Conservation (phyloP, 2,329 filamentous ascomycete genomes). For the Graphilbum sp. region DNA sequence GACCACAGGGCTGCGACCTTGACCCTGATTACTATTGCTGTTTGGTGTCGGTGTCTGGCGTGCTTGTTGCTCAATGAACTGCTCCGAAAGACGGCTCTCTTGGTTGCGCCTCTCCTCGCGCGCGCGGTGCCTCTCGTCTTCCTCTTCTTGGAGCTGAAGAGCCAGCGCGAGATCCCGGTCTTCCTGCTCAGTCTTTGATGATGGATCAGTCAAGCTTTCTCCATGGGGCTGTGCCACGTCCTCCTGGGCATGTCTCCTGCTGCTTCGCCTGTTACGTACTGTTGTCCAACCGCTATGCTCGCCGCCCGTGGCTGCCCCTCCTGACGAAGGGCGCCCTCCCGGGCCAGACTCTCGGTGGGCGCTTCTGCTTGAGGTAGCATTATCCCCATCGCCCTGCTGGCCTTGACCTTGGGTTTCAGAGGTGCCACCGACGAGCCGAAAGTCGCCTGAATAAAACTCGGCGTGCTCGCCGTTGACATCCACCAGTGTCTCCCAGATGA, state of each 20-base stretch:
- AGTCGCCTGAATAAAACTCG: constrained; percentile 82
- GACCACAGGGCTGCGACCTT: not conserved
- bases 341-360: no score
- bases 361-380: no score
- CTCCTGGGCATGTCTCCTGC: constrained; percentile 3
- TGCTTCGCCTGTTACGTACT: constrained; percentile 23
- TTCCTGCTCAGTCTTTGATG: constrained; percentile 46
- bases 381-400: not conserved
- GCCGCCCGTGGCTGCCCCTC: not conserved
- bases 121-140: constrained; percentile 58
- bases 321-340: no score
- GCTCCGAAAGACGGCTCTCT: constrained; percentile 53
- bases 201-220: no score
- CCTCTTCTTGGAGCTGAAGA: constrained; percentile 85
- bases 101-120: constrained; percentile 44
- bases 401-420: constrained; percentile 2
- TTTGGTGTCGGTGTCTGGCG: constrained; percentile 16
- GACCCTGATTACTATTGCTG: no score
- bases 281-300: constrained; percentile 36
- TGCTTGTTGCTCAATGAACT: constrained; percentile 51
- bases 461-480: constrained; percentile 73
- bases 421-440: constrained; percentile 59
- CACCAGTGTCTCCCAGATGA: constrained; percentile 89
- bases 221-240: no score
- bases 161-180: constrained; percentile 80